Percentiles rank a stretch among this genome's conserved stretches.
Conservation (phyloP, 345 rosid genomes). For the Aegle marmelos region DNA sequence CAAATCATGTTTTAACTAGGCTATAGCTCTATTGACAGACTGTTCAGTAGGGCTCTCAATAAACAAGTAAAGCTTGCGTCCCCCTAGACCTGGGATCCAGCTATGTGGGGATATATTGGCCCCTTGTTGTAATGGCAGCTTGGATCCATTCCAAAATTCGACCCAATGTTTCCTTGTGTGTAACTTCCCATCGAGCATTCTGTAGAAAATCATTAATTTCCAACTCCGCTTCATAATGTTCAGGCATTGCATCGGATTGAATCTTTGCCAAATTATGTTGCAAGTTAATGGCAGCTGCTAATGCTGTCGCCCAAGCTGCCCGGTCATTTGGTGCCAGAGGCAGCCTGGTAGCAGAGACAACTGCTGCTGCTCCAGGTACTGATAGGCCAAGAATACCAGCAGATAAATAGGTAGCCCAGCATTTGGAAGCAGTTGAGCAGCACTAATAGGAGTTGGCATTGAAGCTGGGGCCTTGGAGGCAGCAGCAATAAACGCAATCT, state of each 20-base stretch:
- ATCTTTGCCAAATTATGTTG: constrained; percentile 89
- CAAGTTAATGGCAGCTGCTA: constrained; percentile 86
- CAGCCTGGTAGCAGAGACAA: constrained; percentile 34
- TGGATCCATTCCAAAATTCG: constrained; percentile 97
- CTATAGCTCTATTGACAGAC: constrained; percentile 89
- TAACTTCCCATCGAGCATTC: constrained; percentile 98
- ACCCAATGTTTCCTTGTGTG: constrained; percentile 96
- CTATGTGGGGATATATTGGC: constrained; percentile 77
- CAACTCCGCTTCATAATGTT: constrained; percentile 95
- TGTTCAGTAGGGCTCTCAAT: constrained; percentile 86
- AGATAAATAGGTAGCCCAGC: constrained; percentile 42
- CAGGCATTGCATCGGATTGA: constrained; percentile 96
- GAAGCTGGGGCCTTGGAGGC: constrained; percentile 51
- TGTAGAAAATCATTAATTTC: constrained; percentile 96
- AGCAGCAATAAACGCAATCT: constrained; percentile 66
- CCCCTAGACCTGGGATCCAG: constrained; percentile 64
- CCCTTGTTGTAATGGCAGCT: constrained; percentile 94
- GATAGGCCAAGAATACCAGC: constrained; percentile 35
- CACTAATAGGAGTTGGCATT: constrained; percentile 29
- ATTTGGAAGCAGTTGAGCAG: constrained; percentile 43
- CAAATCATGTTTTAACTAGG: constrained; percentile 80
- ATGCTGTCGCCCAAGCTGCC: constrained; percentile 84
- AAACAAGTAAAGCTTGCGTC: constrained; percentile 86
- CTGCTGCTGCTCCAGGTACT: constrained; percentile 36
- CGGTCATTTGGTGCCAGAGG: constrained; percentile 54